phyloP scores from a whole-genome alignment of 1,139 yeast species.

The Yueomyces sp. region DNA sequence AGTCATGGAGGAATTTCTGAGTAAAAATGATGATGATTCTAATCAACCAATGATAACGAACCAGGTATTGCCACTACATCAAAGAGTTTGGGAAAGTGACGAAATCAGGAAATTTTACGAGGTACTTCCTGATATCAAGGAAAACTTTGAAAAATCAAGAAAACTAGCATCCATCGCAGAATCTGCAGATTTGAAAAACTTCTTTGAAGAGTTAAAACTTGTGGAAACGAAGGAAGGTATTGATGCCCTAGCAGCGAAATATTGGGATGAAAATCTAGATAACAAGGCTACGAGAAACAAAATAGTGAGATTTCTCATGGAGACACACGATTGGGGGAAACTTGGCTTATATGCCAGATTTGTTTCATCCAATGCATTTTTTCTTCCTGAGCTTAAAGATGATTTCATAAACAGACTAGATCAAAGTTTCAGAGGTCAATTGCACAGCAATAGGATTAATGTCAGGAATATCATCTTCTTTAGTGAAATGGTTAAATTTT shows the following conservation, averaged over 20 bases:
- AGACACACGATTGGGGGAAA: slow-evolving; percentile 33
- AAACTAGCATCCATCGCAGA: slow-evolving; percentile 14
- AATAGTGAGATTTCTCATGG: slow-evolving; percentile 41
- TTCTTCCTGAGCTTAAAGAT: slow-evolving; percentile 40
- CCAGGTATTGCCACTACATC: slow-evolving; percentile 10
- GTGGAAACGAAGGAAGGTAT: slow-evolving; percentile 37
- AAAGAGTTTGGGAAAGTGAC: slow-evolving; percentile 52
- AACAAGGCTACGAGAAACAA: slow-evolving; percentile 66
- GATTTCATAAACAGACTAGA: slow-evolving; percentile 48
- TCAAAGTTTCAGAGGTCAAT: slow-evolving; percentile 46
- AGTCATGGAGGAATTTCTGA: slow-evolving; percentile 14
- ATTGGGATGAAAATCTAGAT: slow-evolving; percentile 39
- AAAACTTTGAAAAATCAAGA: slow-evolving; percentile 6
- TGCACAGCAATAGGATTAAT: slow-evolving; percentile 39
- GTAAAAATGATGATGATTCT: slow-evolving; percentile 9
- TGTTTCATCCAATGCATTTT: slow-evolving; percentile 42
- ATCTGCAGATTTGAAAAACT: slow-evolving; percentile 35
- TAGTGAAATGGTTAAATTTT: slow-evolving; percentile 67
- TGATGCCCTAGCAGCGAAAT: slow-evolving; percentile 45
- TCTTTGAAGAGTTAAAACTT: slow-evolving; percentile 35
- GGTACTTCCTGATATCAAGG: slow-evolving; percentile 28
- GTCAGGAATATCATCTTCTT: slow-evolving; percentile 51
- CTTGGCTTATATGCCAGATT: slow-evolving; percentile 48
- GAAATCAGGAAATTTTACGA: slow-evolving; percentile 54
- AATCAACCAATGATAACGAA: slow-evolving; percentile 16